Percentiles rank a stretch among this genome's conserved stretches.
These are phyloP conservation scores for Cyclocybe cylindracea DNA, from an alignment of 768 basidiomycete genomes.

Conservation along the genomic window DNA sequence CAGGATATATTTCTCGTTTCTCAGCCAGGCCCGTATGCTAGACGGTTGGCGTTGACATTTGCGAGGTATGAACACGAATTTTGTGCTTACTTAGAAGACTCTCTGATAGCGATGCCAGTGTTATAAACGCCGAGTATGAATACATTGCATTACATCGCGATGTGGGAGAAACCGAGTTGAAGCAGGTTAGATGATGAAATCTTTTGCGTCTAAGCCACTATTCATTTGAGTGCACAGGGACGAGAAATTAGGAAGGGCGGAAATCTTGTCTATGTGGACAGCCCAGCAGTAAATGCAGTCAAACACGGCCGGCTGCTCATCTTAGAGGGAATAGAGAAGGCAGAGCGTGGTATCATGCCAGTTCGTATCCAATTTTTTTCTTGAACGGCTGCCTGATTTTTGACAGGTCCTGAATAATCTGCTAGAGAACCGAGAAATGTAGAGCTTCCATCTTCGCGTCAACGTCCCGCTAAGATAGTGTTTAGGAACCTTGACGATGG, in stretches of 20 bases:
- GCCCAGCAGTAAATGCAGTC: constrained; percentile 64
- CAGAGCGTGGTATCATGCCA: constrained; percentile 73
- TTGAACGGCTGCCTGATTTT: constrained; percentile 4
- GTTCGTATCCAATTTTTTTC: constrained; percentile 32
- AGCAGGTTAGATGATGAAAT: constrained; percentile 42
- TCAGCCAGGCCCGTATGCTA: constrained; percentile 68
- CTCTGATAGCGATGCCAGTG: constrained; percentile 25
- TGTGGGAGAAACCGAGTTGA: constrained; percentile 72
- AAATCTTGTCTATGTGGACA: constrained; percentile 67
- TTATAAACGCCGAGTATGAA: constrained; percentile 71
- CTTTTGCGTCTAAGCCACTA: not conserved
- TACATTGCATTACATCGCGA: constrained; percentile 68
- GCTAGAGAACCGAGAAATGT: constrained; percentile 74
- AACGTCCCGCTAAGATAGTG: not conserved
- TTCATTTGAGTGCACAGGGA: constrained; percentile 33
- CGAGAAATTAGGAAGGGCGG: constrained; percentile 63
- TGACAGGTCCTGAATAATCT: constrained; percentile 61
- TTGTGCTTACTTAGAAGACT: not conserved
- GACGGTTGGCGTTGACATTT: constrained; percentile 62
- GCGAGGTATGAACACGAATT: constrained; percentile 41
- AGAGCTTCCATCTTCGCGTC: constrained; percentile 5
- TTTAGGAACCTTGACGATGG: constrained; percentile 68
- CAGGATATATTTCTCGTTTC: constrained; percentile 69
- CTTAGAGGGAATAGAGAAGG: constrained; percentile 71
- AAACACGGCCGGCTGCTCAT: constrained; percentile 67